Evolutionary conservation across 202 grass and related monocot species (phyloP), one percentile per base, ranked within the genome.

Genomic region (Elaeis oleifera): DNA sequence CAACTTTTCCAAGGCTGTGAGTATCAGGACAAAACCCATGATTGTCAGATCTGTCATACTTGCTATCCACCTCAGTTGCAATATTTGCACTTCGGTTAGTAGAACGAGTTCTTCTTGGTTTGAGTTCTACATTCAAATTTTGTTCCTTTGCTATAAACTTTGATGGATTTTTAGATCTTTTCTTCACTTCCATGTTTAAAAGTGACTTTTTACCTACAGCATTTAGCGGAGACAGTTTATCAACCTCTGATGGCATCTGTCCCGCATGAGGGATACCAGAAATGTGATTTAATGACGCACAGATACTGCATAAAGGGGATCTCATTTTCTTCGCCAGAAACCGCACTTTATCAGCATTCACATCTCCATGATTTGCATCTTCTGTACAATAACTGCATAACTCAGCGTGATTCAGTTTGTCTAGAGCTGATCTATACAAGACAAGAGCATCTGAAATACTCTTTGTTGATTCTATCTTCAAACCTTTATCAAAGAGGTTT

Each of bases 371-470:
- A 3, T 75, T 69, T 27, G n/a, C 58, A 67, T 58, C 67, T 67
- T 24, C 25, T 53, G 44, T 60, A 64, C 52, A 50, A 56, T 75
- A 23, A 64, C 53, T 60, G 49, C 7, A 58, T 28, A 51, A n/a
- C 25, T 65, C 53, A 19, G 72, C 58, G 50, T 11, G 28, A 52
- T 90, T 82, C 51, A 90, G 62, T 68, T 96, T 88, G 19, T 85
- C 54, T 65, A 86, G 18, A 22, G 84, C 84, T 53, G 64, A 91
- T 61, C 54, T 75, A 58, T 91, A 96, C 50, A 65, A 83, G 56
- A 54, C 53, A 31, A 96, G 57, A 83, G 81, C 87, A 56, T 76
- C 67, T 60, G 82, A 72, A 36, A 89, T 31, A 50, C 77, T 81
- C 68, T 13, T 28, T 36, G 50, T 19, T 18, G 56, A 70, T 9